phyloP scores from a whole-genome alignment of 2,329 filamentous ascomycete genomes.

The Sarocladiaceae sp. region DNA sequence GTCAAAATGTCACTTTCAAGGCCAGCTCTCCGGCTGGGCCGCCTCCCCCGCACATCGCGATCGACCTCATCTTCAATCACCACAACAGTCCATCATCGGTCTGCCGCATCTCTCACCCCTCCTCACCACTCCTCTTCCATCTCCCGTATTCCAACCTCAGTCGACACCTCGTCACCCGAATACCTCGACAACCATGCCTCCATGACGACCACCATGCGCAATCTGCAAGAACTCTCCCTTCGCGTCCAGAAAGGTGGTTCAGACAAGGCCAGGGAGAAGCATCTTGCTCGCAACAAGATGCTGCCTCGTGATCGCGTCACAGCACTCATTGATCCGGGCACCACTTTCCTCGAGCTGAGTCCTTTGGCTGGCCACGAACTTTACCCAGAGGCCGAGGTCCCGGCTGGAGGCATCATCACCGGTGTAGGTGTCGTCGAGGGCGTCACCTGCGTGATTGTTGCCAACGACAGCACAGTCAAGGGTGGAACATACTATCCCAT shows the following conservation, averaged over 20 bases:
- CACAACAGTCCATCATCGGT: conserved; percentile 14
- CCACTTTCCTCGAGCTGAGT: conserved; percentile 88
- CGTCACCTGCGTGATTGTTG: conserved; percentile 87
- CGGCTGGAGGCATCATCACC: conserved; percentile 87
- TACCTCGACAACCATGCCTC: conserved; percentile 77
- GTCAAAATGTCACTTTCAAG: conserved; percentile 43
- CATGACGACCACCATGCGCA: conserved; percentile 69
- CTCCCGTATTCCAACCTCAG: conserved; percentile 69
- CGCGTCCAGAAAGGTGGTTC: conserved; percentile 73
- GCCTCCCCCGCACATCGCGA: conserved; percentile 13
- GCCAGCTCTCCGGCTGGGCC: conserved; percentile 37
- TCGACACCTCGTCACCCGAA: conserved; percentile 73
- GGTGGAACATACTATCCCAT: conserved; percentile 96
- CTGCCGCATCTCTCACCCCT: conserved; percentile 72
- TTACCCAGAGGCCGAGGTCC: conserved; percentile 83
- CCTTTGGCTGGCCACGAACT: conserved; percentile 83
- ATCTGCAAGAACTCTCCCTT: conserved; percentile 65
- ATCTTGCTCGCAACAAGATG: conserved; percentile 88
- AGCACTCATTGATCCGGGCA: conserved; percentile 82
- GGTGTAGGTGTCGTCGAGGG: conserved; percentile 88
- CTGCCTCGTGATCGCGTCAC: conserved; percentile 85
- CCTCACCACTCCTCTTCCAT: conserved; percentile 79
- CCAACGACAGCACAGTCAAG: conserved; percentile 96
- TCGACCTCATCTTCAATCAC: not conserved
- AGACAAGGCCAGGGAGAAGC: conserved; percentile 80